Evolutionary conservation across 192 early-diverging fungal species (phyloP).

Genomic region (Umbelopsis sp.): DNA sequence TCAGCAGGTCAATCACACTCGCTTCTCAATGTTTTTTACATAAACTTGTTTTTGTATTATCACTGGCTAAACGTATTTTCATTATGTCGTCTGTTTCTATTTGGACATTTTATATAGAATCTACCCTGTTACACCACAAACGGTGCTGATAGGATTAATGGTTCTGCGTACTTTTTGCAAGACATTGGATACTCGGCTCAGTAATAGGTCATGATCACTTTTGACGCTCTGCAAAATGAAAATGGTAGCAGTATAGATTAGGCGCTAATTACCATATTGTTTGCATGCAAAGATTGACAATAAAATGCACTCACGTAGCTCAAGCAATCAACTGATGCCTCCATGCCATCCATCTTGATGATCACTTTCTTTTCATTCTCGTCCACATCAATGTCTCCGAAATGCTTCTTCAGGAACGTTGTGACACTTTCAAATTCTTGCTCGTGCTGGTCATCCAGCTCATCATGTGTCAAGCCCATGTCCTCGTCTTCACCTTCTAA

Average conservation of each 20-base stretch:
- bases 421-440: constrained; percentile 27
- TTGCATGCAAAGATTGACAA: not conserved
- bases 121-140: not conserved
- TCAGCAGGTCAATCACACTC: not conserved
- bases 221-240: constrained; percentile 21
- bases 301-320: constrained; percentile 26
- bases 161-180: constrained; percentile 25
- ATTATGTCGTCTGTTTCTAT: not conserved
- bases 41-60: not conserved
- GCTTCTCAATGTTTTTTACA: not conserved
- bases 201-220: constrained; percentile 27
- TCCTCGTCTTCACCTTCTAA: constrained; percentile 7
- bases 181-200: constrained; percentile 28
- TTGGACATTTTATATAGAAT: not conserved
- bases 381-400: constrained; percentile 26
- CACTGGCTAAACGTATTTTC: not conserved
- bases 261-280: not conserved
- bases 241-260: not conserved
- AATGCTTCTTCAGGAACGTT: constrained; percentile 31
- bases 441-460: constrained; percentile 2
- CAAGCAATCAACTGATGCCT: constrained; percentile 29
- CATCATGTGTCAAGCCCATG: not conserved
- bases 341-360: constrained; percentile 26
- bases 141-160: constrained; percentile 26
- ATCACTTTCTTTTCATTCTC: constrained; percentile 24